Evolutionary conservation across 1,284 basidiomycete genomes (phyloP).

Genomic region (Pseudozyma sp.): DNA sequence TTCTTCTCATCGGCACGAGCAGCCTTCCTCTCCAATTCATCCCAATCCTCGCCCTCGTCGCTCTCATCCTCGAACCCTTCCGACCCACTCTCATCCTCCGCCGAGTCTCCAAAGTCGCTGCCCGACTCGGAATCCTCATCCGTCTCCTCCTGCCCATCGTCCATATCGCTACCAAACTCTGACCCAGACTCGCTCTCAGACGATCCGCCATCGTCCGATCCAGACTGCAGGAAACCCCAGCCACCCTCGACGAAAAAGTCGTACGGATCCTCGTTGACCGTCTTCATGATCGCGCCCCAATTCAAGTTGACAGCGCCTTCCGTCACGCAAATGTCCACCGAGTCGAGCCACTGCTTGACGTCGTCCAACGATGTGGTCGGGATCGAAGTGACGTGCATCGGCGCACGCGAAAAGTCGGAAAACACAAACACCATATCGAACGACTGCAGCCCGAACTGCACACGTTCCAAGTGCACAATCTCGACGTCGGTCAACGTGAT

Average conservation of each 20-base stretch:
- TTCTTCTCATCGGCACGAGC: slow-evolving; percentile 62
- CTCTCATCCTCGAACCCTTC: slow-evolving; percentile 78
- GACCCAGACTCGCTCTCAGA: slow-evolving; percentile 62
- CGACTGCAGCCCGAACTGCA: slow-evolving; percentile 94
- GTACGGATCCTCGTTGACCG: slow-evolving; percentile 75
- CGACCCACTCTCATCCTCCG: slow-evolving; percentile 70
- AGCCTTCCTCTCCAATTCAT: slow-evolving; percentile 85
- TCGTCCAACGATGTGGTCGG: slow-evolving; percentile 62
- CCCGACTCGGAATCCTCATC: slow-evolving; percentile 61
- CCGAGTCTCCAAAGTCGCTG: slow-evolving; percentile 66
- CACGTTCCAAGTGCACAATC: slow-evolving; percentile 94
- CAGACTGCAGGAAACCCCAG: slow-evolving; percentile 82
- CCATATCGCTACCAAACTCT: slow-evolving; percentile 67
- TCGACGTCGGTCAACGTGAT: slow-evolving; percentile 95
- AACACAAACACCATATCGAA: slow-evolving; percentile 97
- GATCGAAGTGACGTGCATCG: slow-evolving; percentile 74
- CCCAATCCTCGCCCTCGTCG: slow-evolving; percentile 83
- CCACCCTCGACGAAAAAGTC: slow-evolving; percentile 97
- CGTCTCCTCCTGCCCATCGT: slow-evolving; percentile 65
- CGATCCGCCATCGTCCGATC: slow-evolving; percentile 39
- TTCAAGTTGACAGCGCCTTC: slow-evolving; percentile 98
- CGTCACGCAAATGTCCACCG: slow-evolving; percentile 91
- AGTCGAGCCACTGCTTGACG: slow-evolving; percentile 81
- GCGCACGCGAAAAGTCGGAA: slow-evolving; percentile 91
- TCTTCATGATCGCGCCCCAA: slow-evolving; percentile 87